Conservation (phyloP, 2,329 filamentous ascomycete genomes). For the Phialophora tarda region DNA sequence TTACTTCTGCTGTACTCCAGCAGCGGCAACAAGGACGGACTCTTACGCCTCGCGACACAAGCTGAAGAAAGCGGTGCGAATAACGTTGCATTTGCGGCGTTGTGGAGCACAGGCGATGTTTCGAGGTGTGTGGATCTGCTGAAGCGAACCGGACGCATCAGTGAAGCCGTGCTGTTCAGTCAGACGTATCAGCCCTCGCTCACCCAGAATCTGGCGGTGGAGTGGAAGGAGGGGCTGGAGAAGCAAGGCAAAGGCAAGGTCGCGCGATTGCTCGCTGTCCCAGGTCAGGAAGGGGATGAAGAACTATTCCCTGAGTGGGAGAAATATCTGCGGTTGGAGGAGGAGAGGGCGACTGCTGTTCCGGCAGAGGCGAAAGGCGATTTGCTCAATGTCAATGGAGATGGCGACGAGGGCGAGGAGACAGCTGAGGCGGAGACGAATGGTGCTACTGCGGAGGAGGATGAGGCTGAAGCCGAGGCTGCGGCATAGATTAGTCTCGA, state of each 20-base stretch:
- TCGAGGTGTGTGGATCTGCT: slow-evolving; percentile 81
- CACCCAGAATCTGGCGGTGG: slow-evolving; percentile 68
- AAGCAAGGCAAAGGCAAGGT: slow-evolving; percentile 85
- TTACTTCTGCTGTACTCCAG: slow-evolving; percentile 87
- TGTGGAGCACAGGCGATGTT: slow-evolving; percentile 85
- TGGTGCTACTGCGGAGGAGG: slow-evolving; percentile 42
- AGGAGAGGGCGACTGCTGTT: slow-evolving; percentile 67
- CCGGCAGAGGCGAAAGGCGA: slow-evolving; percentile 43
- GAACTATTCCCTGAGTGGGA: slow-evolving; percentile 98
- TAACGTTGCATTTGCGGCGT: slow-evolving; percentile 89
- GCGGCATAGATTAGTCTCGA: background rate
- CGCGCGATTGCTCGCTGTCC: slow-evolving; percentile 79
- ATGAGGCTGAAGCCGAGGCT: slow-evolving; percentile 27
- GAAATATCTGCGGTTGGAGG: slow-evolving; percentile 81
- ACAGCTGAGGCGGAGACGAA: slow-evolving; percentile 40
- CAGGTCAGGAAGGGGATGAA: slow-evolving; percentile 75
- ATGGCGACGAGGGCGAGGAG: slow-evolving; percentile 21
- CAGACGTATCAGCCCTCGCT: slow-evolving; percentile 93
- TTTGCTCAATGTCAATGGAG: slow-evolving; percentile 50
- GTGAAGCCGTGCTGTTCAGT: slow-evolving; percentile 88
- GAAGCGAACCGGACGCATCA: slow-evolving; percentile 74
- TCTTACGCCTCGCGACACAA: slow-evolving; percentile 73
- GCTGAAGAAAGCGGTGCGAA: slow-evolving; percentile 79
- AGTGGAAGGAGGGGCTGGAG: slow-evolving; percentile 85
- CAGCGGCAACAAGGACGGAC: slow-evolving; percentile 76